phyloP scores from a whole-genome alignment of 495 filamentous ascomycete species.

The Trichocladium uniseriatum region DNA sequence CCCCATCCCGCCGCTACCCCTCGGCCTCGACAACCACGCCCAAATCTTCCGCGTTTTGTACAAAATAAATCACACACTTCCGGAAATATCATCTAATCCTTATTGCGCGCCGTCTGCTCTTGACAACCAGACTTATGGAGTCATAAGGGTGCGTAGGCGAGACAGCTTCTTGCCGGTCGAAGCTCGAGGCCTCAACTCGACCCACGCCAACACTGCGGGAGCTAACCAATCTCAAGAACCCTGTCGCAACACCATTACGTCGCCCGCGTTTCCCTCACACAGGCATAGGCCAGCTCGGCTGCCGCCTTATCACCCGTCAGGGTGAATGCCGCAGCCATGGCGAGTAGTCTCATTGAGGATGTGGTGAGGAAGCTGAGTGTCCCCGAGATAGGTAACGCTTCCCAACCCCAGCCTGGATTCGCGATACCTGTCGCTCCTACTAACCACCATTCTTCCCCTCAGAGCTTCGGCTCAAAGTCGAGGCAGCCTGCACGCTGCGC shows the following conservation, averaged over 20 bases:
- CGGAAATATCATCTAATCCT: too few species aligned
- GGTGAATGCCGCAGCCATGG: conserved; percentile 39
- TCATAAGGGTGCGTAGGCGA: conserved; percentile 2
- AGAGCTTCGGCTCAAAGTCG: conserved; percentile 71
- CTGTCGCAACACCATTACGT: background rate
- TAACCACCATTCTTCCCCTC: conserved; percentile 1
- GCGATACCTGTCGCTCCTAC: background rate
- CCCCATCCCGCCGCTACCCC: background rate
- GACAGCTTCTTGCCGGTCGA: background rate
- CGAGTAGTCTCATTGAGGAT: conserved; percentile 42
- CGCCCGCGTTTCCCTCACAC: background rate
- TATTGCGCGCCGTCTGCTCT: too few species aligned
- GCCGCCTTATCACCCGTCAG: conserved; percentile 7
- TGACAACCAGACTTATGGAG: background rate
- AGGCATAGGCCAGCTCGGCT: conserved; percentile 4
- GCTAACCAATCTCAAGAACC: background rate
- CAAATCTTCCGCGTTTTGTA: background rate
- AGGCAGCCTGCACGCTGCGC: conserved; percentile 68
- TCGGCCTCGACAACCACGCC: background rate
- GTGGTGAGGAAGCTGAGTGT: conserved; percentile 45
- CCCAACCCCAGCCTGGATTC: background rate
- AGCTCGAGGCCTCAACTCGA: background rate
- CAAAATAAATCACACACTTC: too few species aligned
- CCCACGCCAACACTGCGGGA: background rate
- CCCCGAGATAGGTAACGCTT: conserved; percentile 40